phyloP scores from a whole-genome alignment of 768 basidiomycete species.

The Cystobasidium ongulense region DNA sequence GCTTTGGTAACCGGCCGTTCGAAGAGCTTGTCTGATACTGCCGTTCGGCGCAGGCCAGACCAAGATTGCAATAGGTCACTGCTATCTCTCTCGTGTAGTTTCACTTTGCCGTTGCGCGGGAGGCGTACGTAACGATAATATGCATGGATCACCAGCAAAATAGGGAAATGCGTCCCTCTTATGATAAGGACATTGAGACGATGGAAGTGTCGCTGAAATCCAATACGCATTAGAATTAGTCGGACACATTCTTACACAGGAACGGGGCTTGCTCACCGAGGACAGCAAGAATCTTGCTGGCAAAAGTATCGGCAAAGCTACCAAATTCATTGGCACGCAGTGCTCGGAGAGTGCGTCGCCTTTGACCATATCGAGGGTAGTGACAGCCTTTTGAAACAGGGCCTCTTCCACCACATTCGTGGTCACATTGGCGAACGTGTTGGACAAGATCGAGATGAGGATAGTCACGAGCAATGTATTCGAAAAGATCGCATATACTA shows the following conservation, averaged over 20 bases:
- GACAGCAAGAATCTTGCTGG: slow-evolving; percentile 67
- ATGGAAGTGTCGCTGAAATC: slow-evolving; percentile 29
- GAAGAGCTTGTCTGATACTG: not conserved
- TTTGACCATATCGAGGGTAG: slow-evolving; percentile 74
- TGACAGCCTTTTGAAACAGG: slow-evolving; percentile 37
- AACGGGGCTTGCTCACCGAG: slow-evolving; percentile 30
- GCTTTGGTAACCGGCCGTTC: slow-evolving; percentile 22
- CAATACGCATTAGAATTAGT: no score
- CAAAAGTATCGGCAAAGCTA: slow-evolving; percentile 77
- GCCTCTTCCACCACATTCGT: slow-evolving; percentile 59
- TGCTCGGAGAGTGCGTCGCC: slow-evolving; percentile 40
- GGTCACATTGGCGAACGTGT: slow-evolving; percentile 79
- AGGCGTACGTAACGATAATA: slow-evolving; percentile 10
- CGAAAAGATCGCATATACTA: not conserved
- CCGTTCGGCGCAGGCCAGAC: not conserved
- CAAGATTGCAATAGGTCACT: slow-evolving; percentile 1
- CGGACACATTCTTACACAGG: no score
- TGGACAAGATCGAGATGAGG: slow-evolving; percentile 62
- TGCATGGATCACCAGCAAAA: not conserved
- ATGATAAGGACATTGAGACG: slow-evolving; percentile 29
- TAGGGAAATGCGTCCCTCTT: not conserved
- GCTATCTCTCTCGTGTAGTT: not conserved
- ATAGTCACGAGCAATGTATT: slow-evolving; percentile 68
- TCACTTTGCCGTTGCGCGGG: not conserved
- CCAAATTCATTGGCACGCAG: slow-evolving; percentile 80